phyloP scores from a whole-genome alignment of 2,329 filamentous ascomycete genomes.

The Cordyceps militaris region DNA sequence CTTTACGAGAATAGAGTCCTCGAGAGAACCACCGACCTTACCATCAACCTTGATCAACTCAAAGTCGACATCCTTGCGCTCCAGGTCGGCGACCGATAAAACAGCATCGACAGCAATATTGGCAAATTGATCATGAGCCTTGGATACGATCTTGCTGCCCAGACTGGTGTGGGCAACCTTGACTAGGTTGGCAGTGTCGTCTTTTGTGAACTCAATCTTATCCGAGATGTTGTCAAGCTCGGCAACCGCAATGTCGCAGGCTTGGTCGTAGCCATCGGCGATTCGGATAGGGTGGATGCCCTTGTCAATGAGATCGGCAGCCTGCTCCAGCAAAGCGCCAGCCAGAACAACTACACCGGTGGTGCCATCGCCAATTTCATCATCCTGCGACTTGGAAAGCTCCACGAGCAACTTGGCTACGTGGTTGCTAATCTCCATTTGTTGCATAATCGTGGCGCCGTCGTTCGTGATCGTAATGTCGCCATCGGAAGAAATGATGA shows the following conservation, averaged over 20 bases:
- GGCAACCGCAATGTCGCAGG: constrained; percentile 90
- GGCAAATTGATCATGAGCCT: constrained; percentile 96
- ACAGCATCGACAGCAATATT: constrained; percentile 97
- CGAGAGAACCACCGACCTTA: constrained; percentile 89
- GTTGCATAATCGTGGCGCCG: constrained; percentile 90
- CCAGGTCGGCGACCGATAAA: constrained; percentile 88
- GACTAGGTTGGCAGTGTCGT: constrained; percentile 76
- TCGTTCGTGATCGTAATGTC: constrained; percentile 99
- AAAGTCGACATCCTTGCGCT: constrained; percentile 96
- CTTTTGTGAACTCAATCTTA: constrained; percentile 74
- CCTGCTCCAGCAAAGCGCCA: constrained; percentile 90
- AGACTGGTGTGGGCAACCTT: constrained; percentile 94
- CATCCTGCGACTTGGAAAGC: constrained; percentile 96
- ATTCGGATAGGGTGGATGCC: constrained; percentile 98
- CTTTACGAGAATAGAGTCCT: constrained; percentile 91
- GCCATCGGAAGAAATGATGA: constrained; percentile 95
- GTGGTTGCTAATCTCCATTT: constrained; percentile 99
- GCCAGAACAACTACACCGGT: constrained; percentile 96
- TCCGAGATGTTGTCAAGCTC: constrained; percentile 93
- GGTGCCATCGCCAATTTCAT: constrained; percentile 97
- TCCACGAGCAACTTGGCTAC: constrained; percentile 95
- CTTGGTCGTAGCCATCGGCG: constrained; percentile 95
- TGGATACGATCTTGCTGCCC: constrained; percentile 98
- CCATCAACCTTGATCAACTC: constrained; percentile 99
- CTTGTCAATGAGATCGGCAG: constrained; percentile 97